These are phyloP conservation scores for Pseudogymnoascus sp. DNA, from an alignment of 2,329 filamentous ascomycete species.

Conservation along the genomic window DNA sequence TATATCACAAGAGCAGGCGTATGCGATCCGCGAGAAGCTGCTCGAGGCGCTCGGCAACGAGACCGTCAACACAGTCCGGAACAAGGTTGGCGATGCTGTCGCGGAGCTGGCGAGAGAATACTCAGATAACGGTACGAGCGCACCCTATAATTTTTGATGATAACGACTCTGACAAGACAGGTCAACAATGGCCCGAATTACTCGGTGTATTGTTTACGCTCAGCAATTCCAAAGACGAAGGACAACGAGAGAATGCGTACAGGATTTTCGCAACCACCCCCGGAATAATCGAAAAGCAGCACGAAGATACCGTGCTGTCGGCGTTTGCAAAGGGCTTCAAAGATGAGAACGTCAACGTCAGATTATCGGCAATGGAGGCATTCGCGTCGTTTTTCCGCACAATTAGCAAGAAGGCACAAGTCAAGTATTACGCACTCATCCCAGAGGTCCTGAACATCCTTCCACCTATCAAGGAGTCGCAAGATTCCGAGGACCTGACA, in stretches of 20 bases:
- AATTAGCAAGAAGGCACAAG: constrained; percentile 76
- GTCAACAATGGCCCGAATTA: constrained; percentile 82
- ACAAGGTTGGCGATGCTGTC: constrained; percentile 96
- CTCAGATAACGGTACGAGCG: constrained; percentile 69
- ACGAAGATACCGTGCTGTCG: constrained; percentile 79
- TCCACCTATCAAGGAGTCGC: constrained; percentile 83
- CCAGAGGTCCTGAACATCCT: constrained; percentile 91
- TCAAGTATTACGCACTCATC: constrained; percentile 79
- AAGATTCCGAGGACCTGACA: constrained; percentile 84
- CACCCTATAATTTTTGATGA: constrained; percentile 17
- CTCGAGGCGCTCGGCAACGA: constrained; percentile 70
- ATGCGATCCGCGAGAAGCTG: constrained; percentile 75
- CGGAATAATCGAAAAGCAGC: constrained; percentile 90
- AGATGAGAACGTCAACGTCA: constrained; percentile 65
- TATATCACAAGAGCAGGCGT: constrained; percentile 62
- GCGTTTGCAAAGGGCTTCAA: constrained; percentile 91
- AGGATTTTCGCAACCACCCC: constrained; percentile 93
- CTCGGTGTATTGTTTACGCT: constrained; percentile 79
- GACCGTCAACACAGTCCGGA: constrained; percentile 64
- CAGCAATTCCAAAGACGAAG: constrained; percentile 75
- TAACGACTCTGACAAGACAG: constrained; percentile 44
- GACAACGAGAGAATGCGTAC: constrained; percentile 86
- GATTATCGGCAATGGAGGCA: constrained; percentile 89
- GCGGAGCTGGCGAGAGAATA: constrained; percentile 94
- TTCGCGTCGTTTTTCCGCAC: constrained; percentile 95